These are phyloP conservation scores for Suillus americanus DNA, from an alignment of 768 basidiomycete species.

Conservation along the genomic window DNA sequence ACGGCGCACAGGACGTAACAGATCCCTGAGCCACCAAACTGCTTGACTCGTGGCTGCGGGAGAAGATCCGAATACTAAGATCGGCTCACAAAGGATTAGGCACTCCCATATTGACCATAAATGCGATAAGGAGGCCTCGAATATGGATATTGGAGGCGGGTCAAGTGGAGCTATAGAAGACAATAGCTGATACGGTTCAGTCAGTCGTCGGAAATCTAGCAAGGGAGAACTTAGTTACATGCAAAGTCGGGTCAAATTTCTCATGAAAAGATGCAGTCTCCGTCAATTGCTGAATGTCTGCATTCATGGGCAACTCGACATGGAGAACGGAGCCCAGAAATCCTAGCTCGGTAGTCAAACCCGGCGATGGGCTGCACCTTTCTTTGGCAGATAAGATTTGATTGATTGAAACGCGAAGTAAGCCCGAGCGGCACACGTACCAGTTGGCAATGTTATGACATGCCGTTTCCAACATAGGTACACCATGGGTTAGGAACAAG, in stretches of 20 bases:
- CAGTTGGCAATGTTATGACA: constrained; percentile 85
- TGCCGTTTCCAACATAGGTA: constrained; percentile 80
- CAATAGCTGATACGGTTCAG: constrained; percentile 50
- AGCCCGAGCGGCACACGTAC: constrained; percentile 43
- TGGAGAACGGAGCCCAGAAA: constrained; percentile 78
- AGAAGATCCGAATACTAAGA: constrained; percentile 77
- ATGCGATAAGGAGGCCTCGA: constrained; percentile 64
- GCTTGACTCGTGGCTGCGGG: constrained; percentile 85
- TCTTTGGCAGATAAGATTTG: constrained; percentile 40
- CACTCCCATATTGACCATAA: constrained; percentile 95
- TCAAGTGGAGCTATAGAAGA: constrained; percentile 61
- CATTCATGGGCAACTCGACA: constrained; percentile 65
- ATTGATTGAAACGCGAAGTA: constrained; percentile 3
- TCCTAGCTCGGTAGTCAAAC: constrained; percentile 71
- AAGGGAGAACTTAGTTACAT: constrained; percentile 36
- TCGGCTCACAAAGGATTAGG: constrained; percentile 84
- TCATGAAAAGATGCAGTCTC: constrained; percentile 51
- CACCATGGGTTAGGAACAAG: constrained; percentile 68
- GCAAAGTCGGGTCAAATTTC: constrained; percentile 50
- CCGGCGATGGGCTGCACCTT: constrained; percentile 77
- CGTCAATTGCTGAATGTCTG: constrained; percentile 73
- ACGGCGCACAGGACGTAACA: constrained; percentile 72
- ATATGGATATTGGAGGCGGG: constrained; percentile 57
- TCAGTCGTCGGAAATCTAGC: too few relatives aligned
- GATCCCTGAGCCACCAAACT: constrained; percentile 89